phyloP scores from a whole-genome alignment of 2,329 filamentous ascomycete genomes.

The Pyrenochaeta sp. region DNA sequence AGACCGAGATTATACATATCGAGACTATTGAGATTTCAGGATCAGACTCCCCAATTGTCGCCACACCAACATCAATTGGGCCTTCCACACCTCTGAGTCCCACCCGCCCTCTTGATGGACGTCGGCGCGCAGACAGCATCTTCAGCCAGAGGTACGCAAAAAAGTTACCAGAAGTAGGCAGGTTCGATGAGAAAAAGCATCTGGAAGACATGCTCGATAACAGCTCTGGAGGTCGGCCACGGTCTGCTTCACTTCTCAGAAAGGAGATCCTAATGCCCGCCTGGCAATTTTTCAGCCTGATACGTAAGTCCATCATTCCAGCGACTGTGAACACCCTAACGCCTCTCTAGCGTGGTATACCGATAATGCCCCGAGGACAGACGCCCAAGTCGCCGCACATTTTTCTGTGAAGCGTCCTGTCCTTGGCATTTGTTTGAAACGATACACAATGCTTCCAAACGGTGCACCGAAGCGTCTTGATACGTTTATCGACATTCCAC shows the following conservation, averaged over 20 bases:
- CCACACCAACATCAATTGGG: constrained; percentile 41
- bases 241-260: constrained; percentile 54
- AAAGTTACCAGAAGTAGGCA: constrained; percentile 59
- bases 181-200: constrained; percentile 59
- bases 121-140: constrained; percentile 58
- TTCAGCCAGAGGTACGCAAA: constrained; percentile 56
- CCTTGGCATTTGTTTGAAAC: constrained; percentile 90
- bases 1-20: constrained; percentile 52
- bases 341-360: constrained; percentile 80
- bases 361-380: constrained; percentile 67
- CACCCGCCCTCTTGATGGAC: constrained; percentile 40
- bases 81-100: constrained; percentile 36
- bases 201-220: constrained; percentile 50
- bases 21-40: constrained; percentile 53
- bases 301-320: constrained; percentile 68
- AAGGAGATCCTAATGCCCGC: constrained; percentile 95
- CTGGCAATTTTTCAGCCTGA: constrained; percentile 95
- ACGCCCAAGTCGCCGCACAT: constrained; percentile 86
- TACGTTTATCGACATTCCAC: constrained; percentile 89
- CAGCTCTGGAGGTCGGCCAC: constrained; percentile 43
- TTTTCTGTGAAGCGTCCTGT: constrained; percentile 85
- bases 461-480: constrained; percentile 76
- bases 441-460: constrained; percentile 78
- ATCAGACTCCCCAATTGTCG: constrained; percentile 45
- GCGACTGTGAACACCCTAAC: constrained; percentile 21